These are phyloP conservation scores for Parafenestella ontariensis DNA, from an alignment of 2,329 filamentous ascomycete species.

Conservation along the genomic window DNA sequence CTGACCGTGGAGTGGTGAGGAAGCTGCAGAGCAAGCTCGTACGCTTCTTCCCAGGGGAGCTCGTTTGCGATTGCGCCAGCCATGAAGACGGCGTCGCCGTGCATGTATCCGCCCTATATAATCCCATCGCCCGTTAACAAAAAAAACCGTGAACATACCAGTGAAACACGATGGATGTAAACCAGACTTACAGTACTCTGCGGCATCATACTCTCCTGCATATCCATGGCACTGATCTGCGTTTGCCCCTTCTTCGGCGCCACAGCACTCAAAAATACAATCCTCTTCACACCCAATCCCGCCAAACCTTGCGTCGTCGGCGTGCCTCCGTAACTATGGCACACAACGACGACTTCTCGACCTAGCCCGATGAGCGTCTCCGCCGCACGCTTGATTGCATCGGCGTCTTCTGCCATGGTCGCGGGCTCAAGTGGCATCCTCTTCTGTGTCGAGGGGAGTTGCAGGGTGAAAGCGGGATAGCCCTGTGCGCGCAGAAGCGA, in stretches of 20 bases:
- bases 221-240: slow-evolving; percentile 7
- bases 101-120: slow-evolving; percentile 22
- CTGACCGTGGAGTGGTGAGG: slow-evolving; percentile 43
- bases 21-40: slow-evolving; percentile 19
- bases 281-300: slow-evolving; percentile 14
- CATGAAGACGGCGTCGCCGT: slow-evolving; percentile 14
- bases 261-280: slow-evolving; percentile 23
- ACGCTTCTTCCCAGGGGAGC: slow-evolving; percentile 24
- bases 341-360: slow-evolving; percentile 39
- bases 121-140: too few species aligned
- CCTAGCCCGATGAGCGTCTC: slow-evolving; percentile 30
- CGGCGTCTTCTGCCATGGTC: slow-evolving; percentile 36
- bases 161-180: too few species aligned
- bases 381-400: slow-evolving; percentile 27
- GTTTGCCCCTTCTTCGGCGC: slow-evolving; percentile 18
- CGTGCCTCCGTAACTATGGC: slow-evolving; percentile 22
- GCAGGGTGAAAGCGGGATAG: slow-evolving; percentile 18
- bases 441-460: slow-evolving; percentile 22
- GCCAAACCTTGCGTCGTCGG: slow-evolving; percentile 17
- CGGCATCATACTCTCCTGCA: slow-evolving; percentile 1
- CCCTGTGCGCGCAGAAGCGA: slow-evolving; percentile 8
- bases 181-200: slow-evolving; percentile 6
- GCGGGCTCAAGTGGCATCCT: slow-evolving; percentile 17
- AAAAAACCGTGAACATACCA: too few species aligned
- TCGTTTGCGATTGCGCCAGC: slow-evolving; percentile 19